A percentile compares a stretch with the other conserved stretches of the same genome.
Conservation (phyloP, 441 rosid species). For the Pelargonium myrrhifolium region DNA sequence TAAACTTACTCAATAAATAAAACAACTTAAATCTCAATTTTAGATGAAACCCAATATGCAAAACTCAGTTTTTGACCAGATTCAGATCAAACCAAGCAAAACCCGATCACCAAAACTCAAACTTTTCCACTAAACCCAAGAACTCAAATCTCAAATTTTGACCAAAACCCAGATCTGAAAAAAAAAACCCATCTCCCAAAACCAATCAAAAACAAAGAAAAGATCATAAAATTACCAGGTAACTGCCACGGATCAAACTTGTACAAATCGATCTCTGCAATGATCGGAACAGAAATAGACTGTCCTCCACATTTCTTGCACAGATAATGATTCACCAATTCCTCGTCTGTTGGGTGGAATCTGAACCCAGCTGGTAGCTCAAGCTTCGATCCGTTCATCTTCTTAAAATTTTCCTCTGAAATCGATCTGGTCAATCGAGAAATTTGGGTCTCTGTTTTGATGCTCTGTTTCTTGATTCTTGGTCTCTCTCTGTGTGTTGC, state of each 20-base stretch:
- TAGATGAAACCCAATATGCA: no score
- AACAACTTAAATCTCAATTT: no score
- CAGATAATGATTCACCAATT: constrained; percentile 77
- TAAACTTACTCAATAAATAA: no score
- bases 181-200: not conserved
- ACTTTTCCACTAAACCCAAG: no score
- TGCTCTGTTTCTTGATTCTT: not conserved
- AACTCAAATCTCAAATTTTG: no score
- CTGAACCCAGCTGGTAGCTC: constrained; percentile 83
- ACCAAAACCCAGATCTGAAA: not conserved
- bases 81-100: no score
- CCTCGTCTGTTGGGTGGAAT: constrained; percentile 93
- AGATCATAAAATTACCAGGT: constrained; percentile 47
- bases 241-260: constrained; percentile 93
- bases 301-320: constrained; percentile 56
- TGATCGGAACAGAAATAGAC: constrained; percentile 57
- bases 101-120: no score
- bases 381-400: constrained; percentile 38
- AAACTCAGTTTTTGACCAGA: no score
- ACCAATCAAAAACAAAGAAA: not conserved
- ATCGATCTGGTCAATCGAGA: not conserved
- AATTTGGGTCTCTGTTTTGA: not conserved
- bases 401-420: constrained; percentile 16
- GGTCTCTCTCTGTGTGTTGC: not conserved
- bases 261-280: constrained; percentile 86